Base-by-base conservation (phyloP, 148 eudicot species). In the Chenopodium berlandieri region DNA sequence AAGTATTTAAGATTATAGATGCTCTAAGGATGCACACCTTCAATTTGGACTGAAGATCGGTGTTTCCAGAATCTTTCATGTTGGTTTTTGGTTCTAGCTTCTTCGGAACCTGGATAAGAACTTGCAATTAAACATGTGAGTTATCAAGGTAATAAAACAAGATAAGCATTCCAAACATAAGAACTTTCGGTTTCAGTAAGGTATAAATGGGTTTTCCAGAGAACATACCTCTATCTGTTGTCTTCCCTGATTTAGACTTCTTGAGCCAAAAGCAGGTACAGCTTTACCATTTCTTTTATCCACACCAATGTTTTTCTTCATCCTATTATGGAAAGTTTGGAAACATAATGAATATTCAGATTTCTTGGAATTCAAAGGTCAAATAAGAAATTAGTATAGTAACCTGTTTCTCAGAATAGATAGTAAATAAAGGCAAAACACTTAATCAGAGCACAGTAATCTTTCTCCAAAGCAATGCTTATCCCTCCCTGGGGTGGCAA, bases 221-320 rank as follows among this genome's bases (percentile, higher is more conserved):
- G 27, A 54, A 79, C 48, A 63, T 85, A 91, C 97, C 88, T 88
- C 92, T 83, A 85, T 91, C 79, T 83, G 87, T 63, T 85, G 90
- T 74, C 84, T 91, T 81, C 85, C 85, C 83, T 84, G 85, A 63
- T 88, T 89, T 79, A 83, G 89, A 86, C 88, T 91, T 83, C 84
- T 89, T 73, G 84, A 78, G 76, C 87, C 85, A 71, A 82, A 80
- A 71, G 92, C 85, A 71, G 95, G 83, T 77, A 82, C 83, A 23
- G 91, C 73, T 73, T 80, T 87, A 62, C 77, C 81, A 67, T 81
- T 86, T 88, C 86, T 89, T 79, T 80, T 87, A 75, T 71, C 86
- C 62, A 58, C 73, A 68, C 79, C 78, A 27, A 81, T 77, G 71
- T 83, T 83, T 75, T 82, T 90, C 14, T 73, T 69, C 64, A 87